Conservation (phyloP, 768 basidiomycete genomes). For the Rhizopogon salebrosus region DNA sequence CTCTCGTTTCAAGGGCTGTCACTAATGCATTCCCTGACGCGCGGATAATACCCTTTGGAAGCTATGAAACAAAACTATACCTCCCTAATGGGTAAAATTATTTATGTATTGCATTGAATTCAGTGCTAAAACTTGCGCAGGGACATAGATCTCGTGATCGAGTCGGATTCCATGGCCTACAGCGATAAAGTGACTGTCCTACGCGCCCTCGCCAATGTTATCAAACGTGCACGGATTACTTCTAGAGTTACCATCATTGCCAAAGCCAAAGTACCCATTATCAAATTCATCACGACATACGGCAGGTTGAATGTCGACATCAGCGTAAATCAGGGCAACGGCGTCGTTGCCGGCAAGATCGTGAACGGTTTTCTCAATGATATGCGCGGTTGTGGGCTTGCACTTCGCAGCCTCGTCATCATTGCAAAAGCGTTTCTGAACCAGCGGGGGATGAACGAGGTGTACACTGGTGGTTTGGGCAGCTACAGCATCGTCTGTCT, state of each 20-base stretch:
- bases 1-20: conserved; percentile 64
- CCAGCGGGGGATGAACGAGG: conserved; percentile 94
- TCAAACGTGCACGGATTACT: conserved; percentile 74
- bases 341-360: conserved; percentile 71
- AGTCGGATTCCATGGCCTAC: conserved; percentile 72
- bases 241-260: conserved; percentile 81
- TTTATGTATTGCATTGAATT: neutral
- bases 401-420: conserved; percentile 78
- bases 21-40: conserved; percentile 71
- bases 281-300: conserved; percentile 85
- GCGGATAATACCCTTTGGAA: conserved; percentile 81
- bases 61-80: conserved; percentile 90
- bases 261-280: conserved; percentile 92
- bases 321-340: conserved; percentile 87
- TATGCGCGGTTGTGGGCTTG: conserved; percentile 51
- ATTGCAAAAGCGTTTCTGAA: conserved; percentile 87
- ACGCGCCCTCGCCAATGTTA: conserved; percentile 68
- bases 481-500: conserved; percentile 93
- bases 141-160: conserved; percentile 91
- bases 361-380: conserved; percentile 75
- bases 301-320: conserved; percentile 90
- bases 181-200: conserved; percentile 67
- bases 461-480: conserved; percentile 93
- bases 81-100: conserved; percentile 74
- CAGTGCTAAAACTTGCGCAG: conserved; percentile 36